Percentiles rank a stretch among this genome's conserved stretches.
phyloP scores from a whole-genome alignment of 2,329 filamentous ascomycete species.

The Periconia sp. region DNA sequence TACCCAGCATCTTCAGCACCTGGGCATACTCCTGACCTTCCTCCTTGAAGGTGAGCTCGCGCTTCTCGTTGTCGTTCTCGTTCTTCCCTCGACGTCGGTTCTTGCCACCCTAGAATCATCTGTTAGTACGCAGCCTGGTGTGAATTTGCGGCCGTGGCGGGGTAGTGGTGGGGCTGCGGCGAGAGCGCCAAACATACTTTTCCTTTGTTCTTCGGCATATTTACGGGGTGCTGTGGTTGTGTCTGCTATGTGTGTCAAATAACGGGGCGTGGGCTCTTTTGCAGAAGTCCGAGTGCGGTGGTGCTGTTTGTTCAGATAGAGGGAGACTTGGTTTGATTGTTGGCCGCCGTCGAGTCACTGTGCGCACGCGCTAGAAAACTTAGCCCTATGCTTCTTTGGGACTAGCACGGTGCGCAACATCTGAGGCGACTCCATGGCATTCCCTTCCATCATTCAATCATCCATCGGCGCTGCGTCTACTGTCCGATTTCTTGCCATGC shows the following conservation, averaged over 20 bases:
- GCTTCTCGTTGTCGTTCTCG: conserved; percentile 95
- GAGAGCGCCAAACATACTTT: conserved; percentile 68
- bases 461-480: no score
- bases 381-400: conserved; percentile 4
- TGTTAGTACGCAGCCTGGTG: conserved; percentile 21
- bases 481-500: no score
- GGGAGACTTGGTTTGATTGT: no score
- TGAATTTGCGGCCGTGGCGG: conserved; percentile 19
- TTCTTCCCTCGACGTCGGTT: conserved; percentile 98
- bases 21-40: conserved; percentile 93
- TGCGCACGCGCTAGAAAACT: conserved; percentile 4
- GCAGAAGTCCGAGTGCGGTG: neutral
- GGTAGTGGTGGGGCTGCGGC: conserved; percentile 32
- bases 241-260: conserved; percentile 13
- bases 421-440: neutral
- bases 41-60: conserved; percentile 98
- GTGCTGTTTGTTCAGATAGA: neutral
- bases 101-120: conserved; percentile 78
- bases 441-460: no score
- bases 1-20: conserved; percentile 90
- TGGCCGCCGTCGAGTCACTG: conserved; percentile 3
- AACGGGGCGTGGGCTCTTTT: conserved; percentile 6
- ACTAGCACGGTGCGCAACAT: conserved; percentile 6
- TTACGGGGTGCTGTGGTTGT: conserved; percentile 41
- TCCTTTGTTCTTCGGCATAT: conserved; percentile 99